These are phyloP conservation scores for Tricholoma terreum DNA, from an alignment of 768 basidiomycete genomes.

Conservation along the genomic window DNA sequence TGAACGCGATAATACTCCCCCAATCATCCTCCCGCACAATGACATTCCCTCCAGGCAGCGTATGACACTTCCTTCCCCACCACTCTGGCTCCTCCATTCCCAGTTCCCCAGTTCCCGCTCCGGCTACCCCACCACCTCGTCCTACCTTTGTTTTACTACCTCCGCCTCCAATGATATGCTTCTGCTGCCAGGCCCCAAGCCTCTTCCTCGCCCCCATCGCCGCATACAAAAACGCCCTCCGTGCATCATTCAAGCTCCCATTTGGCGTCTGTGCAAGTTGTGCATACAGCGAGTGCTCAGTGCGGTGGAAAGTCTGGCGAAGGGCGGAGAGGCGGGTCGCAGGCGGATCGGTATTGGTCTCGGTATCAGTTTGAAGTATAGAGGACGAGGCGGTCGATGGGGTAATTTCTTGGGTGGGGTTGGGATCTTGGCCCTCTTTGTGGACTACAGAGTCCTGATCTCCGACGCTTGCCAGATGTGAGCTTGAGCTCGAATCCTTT, in stretches of 20 bases:
- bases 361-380: neutral
- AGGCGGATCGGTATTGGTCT: conserved; percentile 25
- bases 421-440: neutral
- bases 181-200: conserved; percentile 60
- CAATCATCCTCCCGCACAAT: conserved; percentile 69
- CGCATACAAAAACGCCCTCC: conserved; percentile 51
- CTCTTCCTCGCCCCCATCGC: conserved; percentile 54
- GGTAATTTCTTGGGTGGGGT: neutral
- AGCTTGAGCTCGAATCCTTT: neutral
- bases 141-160: neutral
- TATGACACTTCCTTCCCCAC: conserved; percentile 62
- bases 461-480: neutral
- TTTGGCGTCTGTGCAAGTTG: conserved; percentile 48
- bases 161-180: conserved; percentile 41
- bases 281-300: conserved; percentile 57
- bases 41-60: conserved; percentile 62
- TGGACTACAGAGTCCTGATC: neutral
- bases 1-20: conserved; percentile 79
- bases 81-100: conserved; percentile 53
- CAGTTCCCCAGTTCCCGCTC: conserved; percentile 23
- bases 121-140: neutral
- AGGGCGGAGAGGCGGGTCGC: conserved; percentile 44
- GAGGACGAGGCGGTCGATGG: conserved; percentile 16
- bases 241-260: conserved; percentile 56
- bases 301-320: conserved; percentile 53